phyloP scores from a whole-genome alignment of 441 rosid species.

The Kokia cookei region DNA sequence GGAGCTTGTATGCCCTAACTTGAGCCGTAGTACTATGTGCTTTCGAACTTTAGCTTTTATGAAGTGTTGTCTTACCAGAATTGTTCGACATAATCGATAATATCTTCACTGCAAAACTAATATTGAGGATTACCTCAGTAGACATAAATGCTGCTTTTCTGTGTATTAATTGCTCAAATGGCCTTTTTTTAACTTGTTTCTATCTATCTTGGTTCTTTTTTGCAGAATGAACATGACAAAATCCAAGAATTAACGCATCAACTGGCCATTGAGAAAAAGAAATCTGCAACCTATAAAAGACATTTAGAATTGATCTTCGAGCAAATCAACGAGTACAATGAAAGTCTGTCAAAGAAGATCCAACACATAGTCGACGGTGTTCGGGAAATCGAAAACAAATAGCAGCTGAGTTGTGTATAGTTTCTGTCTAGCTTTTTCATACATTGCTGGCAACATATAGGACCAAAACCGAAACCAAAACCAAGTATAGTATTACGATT shows the following conservation, averaged over 20 bases:
- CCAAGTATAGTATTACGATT: constrained; percentile 15
- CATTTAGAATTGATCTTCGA: constrained; percentile 86
- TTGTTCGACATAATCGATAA: not conserved
- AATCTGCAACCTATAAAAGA: constrained; percentile 80
- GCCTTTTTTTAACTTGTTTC: not conserved
- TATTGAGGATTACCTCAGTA: not conserved
- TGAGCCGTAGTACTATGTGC: not conserved
- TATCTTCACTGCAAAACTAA: not conserved
- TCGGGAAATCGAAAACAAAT: constrained; percentile 62
- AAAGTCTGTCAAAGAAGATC: constrained; percentile 72
- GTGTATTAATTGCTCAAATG: not conserved
- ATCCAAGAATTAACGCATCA: constrained; percentile 87
- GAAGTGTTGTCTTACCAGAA: not conserved
- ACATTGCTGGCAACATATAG: not conserved
- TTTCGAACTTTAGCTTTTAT: not conserved
- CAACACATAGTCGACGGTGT: constrained; percentile 72
- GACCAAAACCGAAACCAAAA: constrained; percentile 11
- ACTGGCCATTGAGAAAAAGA: constrained; percentile 82
- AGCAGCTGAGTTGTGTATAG: constrained; percentile 45
- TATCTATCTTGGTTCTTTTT: not conserved
- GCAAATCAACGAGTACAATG: constrained; percentile 85
- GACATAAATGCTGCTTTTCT: not conserved
- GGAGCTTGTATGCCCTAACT: not conserved
- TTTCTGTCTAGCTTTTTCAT: constrained; percentile 7
- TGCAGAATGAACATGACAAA: constrained; percentile 83